Base-by-base conservation (phyloP, 1,139 yeast genomes). In the Starmera stellimalicola region DNA sequence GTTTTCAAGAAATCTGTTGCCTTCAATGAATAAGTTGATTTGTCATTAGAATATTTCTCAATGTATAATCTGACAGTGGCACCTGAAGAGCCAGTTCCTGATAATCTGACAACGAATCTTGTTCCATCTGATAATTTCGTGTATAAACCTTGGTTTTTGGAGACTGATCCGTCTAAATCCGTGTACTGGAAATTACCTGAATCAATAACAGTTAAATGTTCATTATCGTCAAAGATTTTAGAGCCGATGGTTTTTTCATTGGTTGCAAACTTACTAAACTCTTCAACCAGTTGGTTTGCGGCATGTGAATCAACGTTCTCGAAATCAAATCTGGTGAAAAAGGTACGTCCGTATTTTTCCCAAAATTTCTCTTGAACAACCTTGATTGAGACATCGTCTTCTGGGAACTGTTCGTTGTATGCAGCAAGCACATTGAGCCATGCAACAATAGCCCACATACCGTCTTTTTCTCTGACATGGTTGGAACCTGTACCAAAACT, bases 11-110 rank as follows among this genome's bases (percentile, higher is more conserved):
- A 87, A 27, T 76, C 75, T 46, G 81, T 84, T n/a, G 88, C 94
- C 30, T 65, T 58, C 39, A 60, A 48, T 8, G 51, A 51, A 51
- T 70, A 74, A 30, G 66, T 67, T 12, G 71, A 44, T 37, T 62
- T 55, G 50, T 85, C 94, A 34, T 59, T 51, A 28, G 81, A 75
- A 62, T 83, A 88, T 60, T 79, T 79, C 60, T 91, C 98, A 55
- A 88, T 66, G 60, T 91, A 91, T 45, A 91, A 67, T 60, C 99
- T 77, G 41, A 93, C 88, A 3, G 99, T 91, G 15, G 98, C 97
- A 31, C 98, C 99, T 2, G 95, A 78, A 2, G 97, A 87, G 6
- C 99, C 99, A 10, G 99, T 91, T 37, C 99, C 99, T 1, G 96
- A 85, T 45, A 91, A 70, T 60, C 99, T 79, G 32, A 85, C 84